These are phyloP conservation scores for Ophiostoma piceae DNA, from an alignment of 2,329 filamentous ascomycete genomes.

Conservation along the genomic window DNA sequence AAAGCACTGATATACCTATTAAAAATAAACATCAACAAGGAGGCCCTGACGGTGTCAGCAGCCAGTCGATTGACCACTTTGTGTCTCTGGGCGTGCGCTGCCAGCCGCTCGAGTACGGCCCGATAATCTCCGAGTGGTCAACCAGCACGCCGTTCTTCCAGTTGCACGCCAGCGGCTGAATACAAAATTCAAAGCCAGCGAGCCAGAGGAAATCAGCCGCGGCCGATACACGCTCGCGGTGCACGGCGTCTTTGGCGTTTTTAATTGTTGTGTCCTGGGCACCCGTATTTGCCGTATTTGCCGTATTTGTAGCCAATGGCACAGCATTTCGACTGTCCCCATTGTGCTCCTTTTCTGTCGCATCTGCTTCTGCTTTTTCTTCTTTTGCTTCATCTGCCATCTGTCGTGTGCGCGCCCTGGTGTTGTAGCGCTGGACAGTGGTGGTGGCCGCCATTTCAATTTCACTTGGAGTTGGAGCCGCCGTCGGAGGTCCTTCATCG, in stretches of 20 bases:
- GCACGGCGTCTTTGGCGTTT: background rate
- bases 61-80: background rate
- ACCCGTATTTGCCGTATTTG: no score
- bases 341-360: background rate
- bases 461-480: background rate
- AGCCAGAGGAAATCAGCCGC: slow-evolving; percentile 18
- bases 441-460: no score
- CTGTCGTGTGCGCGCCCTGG: background rate
- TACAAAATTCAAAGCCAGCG: slow-evolving; percentile 13
- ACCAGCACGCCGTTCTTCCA: slow-evolving; percentile 20
- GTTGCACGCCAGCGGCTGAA: slow-evolving; percentile 16
- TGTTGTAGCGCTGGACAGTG: background rate
- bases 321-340: background rate
- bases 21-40: no score
- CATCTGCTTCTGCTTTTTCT: no score
- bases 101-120: slow-evolving; percentile 15
- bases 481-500: no score
- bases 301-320: no score
- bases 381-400: no score
- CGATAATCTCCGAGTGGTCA: slow-evolving; percentile 18
- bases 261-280: no score
- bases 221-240: slow-evolving; percentile 16
- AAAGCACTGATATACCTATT: no score
- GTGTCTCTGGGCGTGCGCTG: background rate
- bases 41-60: background rate